These are phyloP conservation scores for Neurospora sp. DNA, from an alignment of 495 filamentous ascomycete species.

Conservation along the genomic window DNA sequence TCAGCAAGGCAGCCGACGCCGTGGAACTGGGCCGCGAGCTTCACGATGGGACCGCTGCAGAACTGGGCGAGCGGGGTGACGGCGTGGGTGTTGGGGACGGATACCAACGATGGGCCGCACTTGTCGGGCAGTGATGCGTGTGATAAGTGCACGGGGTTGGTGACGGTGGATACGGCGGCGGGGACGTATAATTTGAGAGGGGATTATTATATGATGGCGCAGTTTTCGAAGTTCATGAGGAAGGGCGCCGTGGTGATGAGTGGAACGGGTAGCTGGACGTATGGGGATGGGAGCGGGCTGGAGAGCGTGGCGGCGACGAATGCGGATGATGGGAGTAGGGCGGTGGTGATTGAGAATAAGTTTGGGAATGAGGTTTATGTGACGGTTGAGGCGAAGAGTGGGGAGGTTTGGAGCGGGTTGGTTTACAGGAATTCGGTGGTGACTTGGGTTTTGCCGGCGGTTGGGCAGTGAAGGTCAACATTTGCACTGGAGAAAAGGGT, in stretches of 20 bases:
- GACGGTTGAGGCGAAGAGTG: constrained; percentile 29
- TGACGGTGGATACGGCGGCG: constrained; percentile 30
- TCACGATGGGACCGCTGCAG: constrained; percentile 45
- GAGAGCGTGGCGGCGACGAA: constrained; percentile 43
- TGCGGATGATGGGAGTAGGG: constrained; percentile 36
- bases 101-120: constrained; percentile 41
- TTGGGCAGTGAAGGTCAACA: background rate
- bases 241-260: constrained; percentile 36
- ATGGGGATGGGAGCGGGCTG: constrained; percentile 29
- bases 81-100: constrained; percentile 46
- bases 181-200: constrained; percentile 35
- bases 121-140: constrained; percentile 37
- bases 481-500: no score
- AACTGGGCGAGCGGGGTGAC: constrained; percentile 45
- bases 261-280: constrained; percentile 39
- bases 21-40: constrained; percentile 42
- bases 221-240: constrained; percentile 48
- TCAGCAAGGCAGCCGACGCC: constrained; percentile 21
- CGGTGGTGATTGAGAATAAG: constrained; percentile 44
- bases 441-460: constrained; percentile 41
- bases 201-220: constrained; percentile 48
- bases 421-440: constrained; percentile 36
- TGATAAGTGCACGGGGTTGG: constrained; percentile 37
- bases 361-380: constrained; percentile 41
- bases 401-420: constrained; percentile 43